Evolutionary conservation across 257 asterid species (phyloP), one percentile per base, ranked within the genome.

Genomic region (Vinca minor): DNA sequence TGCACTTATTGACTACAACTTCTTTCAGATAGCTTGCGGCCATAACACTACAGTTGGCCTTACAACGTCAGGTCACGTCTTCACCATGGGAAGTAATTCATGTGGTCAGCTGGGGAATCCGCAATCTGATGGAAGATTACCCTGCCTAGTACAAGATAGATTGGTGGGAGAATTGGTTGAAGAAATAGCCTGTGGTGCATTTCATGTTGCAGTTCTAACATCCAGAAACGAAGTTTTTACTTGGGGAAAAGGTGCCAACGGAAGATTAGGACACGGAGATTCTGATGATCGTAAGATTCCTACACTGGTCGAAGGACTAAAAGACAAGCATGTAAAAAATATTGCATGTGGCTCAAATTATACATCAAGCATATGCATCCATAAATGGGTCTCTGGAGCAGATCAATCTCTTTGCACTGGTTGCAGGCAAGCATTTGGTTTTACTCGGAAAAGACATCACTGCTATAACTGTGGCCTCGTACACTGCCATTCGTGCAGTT

Each of bases 131-230:
- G 98, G 98, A 15, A 87, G 83, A 69, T 56, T 55, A 17, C 98
- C 98, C 28, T 65, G 77, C 39, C 71, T 92, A 36, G 96, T 92
- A 18, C 97, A 89, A 69, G 98, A 87, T 36, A 71, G 74, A 54
- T 68, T 92, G 63, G 95, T 87, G n/a, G 98, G 98, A 9, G 97
- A 89, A 70, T 92, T 85, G 53, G 96, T 84, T 2, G 98, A 92
- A 68, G 96, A 92, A 72, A 81, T 92, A 53, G 75, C 95, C 1
- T 84, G 95, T 53, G 98, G 98, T 5, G 69, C 81, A 25, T 56
- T 73, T 75, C 98, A 92, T 65, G 88, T 87, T 25, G 97, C 93
- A 1, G 95, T 74, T 58, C 79, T 92, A 73, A 92, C 97, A 11
- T 80, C 95, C 39, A 82, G 91, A 73, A 85, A 84, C 31, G 98